Evolutionary conservation across 2,329 filamentous ascomycete genomes (phyloP).

Genomic region (Fusarium illudens): DNA sequence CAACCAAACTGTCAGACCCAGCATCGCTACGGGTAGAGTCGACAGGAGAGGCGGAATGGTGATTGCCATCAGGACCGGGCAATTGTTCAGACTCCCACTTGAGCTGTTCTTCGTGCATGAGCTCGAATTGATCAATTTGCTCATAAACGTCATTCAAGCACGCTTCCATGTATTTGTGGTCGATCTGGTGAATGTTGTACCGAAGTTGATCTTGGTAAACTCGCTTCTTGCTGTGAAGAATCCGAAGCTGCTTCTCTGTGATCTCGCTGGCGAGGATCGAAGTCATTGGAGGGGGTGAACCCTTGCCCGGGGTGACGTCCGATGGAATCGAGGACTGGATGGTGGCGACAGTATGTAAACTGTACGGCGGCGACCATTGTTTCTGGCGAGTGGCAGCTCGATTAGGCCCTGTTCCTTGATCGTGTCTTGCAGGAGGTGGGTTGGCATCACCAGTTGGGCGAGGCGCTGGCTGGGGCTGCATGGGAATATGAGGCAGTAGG

Average conservation of each 20-base stretch:
- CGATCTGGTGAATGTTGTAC: constrained; percentile 70
- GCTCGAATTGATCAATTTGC: constrained; percentile 61
- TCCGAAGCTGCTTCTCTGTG: constrained; percentile 65
- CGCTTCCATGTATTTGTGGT: constrained; percentile 62
- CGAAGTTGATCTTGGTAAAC: constrained; percentile 66
- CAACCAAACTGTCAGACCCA: constrained; percentile 4
- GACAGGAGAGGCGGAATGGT: constrained; percentile 22
- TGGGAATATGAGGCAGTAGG: constrained; percentile 37
- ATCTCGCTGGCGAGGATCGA: constrained; percentile 69
- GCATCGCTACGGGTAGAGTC: constrained; percentile 5
- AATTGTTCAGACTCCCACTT: constrained; percentile 56
- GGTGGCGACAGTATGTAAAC: background rate
- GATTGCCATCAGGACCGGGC: constrained; percentile 44
- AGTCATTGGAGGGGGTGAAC: constrained; percentile 62
- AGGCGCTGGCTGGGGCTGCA: constrained; percentile 28
- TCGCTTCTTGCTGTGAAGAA: constrained; percentile 61
- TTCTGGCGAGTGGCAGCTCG: constrained; percentile 9
- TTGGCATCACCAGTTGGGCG: constrained; percentile 6
- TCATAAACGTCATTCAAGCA: constrained; percentile 51
- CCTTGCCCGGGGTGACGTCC: no score
- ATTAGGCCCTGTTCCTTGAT: background rate
- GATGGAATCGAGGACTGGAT: no score
- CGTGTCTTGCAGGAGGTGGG: background rate
- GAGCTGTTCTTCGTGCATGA: constrained; percentile 54
- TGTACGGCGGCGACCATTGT: constrained; percentile 3